Base-by-base conservation (phyloP, 495 filamentous ascomycete genomes). In the Tuber brumale region DNA sequence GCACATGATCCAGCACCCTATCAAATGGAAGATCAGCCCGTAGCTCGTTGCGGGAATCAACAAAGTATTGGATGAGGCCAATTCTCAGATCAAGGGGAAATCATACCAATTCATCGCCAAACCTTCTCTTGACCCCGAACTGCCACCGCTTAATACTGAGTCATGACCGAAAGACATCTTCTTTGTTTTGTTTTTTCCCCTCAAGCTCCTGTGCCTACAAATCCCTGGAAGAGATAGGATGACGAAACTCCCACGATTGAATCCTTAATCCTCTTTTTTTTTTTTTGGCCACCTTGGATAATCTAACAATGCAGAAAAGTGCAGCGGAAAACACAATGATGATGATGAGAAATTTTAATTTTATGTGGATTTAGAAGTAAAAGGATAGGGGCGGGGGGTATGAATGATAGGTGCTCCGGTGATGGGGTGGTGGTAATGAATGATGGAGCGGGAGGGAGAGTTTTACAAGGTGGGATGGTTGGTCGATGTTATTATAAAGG, bases 1-100 rank as follows among this genome's bases (percentile, higher is more conserved):
- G 84, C 74, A 90, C 86, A 81, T 93, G 91, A 73, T 93, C 91
- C 70, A 93, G 86, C 76, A 93, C 90, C 88, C 88, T 82, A 74
- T 43, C 78, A 72, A 72, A 51, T 27, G 69, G 51, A 39, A 73
- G 72, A 75, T 81, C 78, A 82, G 75, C 44, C 42, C 57, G 70
- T 42, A 45, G 71, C 71, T 72, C 73, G 14, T 69, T 45, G 7
- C 42, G 21, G 70, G 69, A 66, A 48, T n/a, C 51, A 69, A 69
- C 43, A 23, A 48, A 46, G 19, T 31, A 74, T 48, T 51, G 61
- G 35, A 70, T 16, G 61, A 66, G 76, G 69, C 21, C 31, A 31
- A 57, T 45, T 37, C 70, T 57, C 39, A 70, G 41, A 31, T 46
- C 61, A n/a, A 42, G 51, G 74, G 48, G 72, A 43, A 23, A 72